Evolutionary conservation across 169 alveolate genomes (phyloP), one percentile per base, ranked within the genome.

Genomic region (Plasmodium fragile): DNA sequence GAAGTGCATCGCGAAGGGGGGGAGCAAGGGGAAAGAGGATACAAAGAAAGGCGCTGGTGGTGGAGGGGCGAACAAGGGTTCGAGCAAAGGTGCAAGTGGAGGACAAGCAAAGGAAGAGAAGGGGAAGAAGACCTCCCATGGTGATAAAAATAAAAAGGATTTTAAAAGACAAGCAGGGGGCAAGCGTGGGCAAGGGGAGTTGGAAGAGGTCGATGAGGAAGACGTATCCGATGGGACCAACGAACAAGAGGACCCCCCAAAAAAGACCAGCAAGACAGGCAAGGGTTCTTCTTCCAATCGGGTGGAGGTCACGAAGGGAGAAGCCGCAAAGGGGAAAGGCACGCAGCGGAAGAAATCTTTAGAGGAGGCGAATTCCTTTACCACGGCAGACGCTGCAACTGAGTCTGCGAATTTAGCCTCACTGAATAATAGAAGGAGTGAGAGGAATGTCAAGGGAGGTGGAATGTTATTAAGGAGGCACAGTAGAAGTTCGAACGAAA

Each of bases 81-180:
- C 34, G 1, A 22, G 4, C 8, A 55, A 55, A 22, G 72, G 30
- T 3, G 34, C 22, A 22, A 55, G 3, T 55, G 10, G 11, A 55
- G 73, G 10, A 25, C 81, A 75, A 6, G 43, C 34, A 1, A 65
- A 55, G 59, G 79, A 18, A 32, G 69, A 65, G n/a, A 75, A 43
- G 82, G 43, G 34, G 59, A 75, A 36, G 49, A 36, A 75, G 69
- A 75, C n/a, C 55, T 30, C n/a, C 75, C 75, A 65, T 6, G 53
- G 71, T 45, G 69, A 11, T 52, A 30, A 43, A n/a, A 43, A 10
- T 28, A 49, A 69, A 16, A 73, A 6, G 83, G 30, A n/a, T 4
- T 3, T 73, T 25, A 65, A 65, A 65, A 3, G 32, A 25, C 32
- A 18, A 1, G 36, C 36, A 1, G 36, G 41, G 25, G 30, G 41